Percentiles rank a stretch among this genome's conserved stretches.
Conservation (phyloP, 148 eudicot species). For the Fallopia convolvulus region DNA sequence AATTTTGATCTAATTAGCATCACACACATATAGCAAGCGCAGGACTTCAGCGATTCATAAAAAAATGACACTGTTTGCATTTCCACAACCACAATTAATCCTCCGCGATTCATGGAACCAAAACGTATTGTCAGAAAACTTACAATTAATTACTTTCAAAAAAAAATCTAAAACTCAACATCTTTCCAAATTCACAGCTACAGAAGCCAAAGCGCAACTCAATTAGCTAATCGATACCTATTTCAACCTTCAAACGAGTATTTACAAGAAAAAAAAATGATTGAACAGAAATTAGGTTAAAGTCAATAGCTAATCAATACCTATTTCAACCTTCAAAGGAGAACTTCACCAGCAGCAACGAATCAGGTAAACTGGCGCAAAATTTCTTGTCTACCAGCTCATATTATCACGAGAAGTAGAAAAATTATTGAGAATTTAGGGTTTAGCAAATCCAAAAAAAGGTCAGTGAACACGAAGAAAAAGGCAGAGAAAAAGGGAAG, state of each 20-base stretch:
- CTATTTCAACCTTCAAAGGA: not conserved
- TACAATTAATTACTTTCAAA: not conserved
- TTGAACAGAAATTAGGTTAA: not conserved
- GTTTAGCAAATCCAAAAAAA: not conserved
- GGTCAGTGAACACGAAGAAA: not conserved
- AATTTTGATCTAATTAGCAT: not conserved
- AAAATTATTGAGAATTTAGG: not conserved
- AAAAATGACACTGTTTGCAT: not conserved
- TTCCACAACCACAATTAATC: not conserved
- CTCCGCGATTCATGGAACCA: not conserved
- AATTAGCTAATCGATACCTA: not conserved
- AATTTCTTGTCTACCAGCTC: not conserved
- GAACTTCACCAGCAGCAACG: slow-evolving; percentile 1
- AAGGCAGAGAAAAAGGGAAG: not conserved
- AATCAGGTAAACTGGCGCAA: not conserved
- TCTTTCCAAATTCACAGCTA: not conserved
- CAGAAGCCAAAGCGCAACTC: not conserved
- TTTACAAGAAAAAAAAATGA: not conserved
- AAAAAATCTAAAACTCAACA: not conserved
- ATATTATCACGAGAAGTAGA: not conserved
- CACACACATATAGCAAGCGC: not conserved
- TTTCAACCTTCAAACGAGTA: not conserved
- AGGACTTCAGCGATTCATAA: not conserved
- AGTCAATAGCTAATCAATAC: not conserved
- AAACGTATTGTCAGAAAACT: not conserved